Evolutionary conservation across 345 rosid genomes (phyloP).

Genomic region (Euphorbia lathyris): DNA sequence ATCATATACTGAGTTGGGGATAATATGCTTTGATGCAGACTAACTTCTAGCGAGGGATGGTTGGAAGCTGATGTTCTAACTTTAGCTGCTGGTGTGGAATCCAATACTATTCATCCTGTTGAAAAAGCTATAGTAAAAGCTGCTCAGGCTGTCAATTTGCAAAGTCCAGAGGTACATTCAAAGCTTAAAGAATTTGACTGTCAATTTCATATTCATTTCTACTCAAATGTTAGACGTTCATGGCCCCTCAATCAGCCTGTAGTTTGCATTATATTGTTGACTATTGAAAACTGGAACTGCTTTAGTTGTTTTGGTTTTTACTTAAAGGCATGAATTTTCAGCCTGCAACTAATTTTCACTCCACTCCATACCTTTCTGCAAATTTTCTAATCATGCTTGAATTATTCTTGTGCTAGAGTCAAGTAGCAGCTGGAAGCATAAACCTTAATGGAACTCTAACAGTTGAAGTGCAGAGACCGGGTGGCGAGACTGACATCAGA

Average conservation of each 20-base stretch:
- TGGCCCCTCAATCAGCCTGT: background rate
- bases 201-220: background rate
- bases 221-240: background rate
- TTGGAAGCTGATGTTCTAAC: constrained; percentile 71
- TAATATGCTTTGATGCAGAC: constrained; percentile 40
- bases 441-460: no score
- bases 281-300: background rate
- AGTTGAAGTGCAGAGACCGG: no score
- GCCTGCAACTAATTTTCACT: constrained; percentile 8
- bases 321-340: background rate
- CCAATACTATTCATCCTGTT: constrained; percentile 89
- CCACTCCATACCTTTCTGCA: background rate
- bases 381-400: constrained; percentile 11
- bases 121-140: no score
- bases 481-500: constrained; percentile 94
- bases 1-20: constrained; percentile 3
- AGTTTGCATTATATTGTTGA: background rate
- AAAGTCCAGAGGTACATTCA: no score
- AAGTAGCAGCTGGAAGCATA: no score
- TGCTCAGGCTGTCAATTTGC: no score
- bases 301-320: background rate
- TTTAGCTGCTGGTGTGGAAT: constrained; percentile 91
- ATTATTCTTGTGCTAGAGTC: constrained; percentile 53
- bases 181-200: no score
- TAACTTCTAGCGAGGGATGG: constrained; percentile 32